A percentile compares a stretch with the other conserved stretches of the same genome.
phyloP scores from a whole-genome alignment of 805 yeast genomes.

The Yarrowia deformans region DNA sequence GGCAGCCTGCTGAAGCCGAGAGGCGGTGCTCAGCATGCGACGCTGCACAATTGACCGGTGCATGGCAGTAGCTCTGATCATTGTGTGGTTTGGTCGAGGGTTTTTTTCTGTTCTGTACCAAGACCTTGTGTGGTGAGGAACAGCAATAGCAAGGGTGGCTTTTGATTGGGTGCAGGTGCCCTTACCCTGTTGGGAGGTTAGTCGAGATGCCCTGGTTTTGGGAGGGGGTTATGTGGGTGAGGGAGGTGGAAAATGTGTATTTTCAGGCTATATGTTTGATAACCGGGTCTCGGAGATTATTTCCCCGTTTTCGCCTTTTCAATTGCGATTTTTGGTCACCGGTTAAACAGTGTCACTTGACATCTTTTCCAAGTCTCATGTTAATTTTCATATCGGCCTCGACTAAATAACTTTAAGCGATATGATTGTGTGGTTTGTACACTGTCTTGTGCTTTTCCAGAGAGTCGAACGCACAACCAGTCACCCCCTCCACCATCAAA shows the following conservation, averaged over 20 bases:
- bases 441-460: too few species aligned
- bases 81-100: constrained; percentile 16
- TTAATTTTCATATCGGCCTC: constrained; percentile 5
- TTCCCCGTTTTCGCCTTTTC: not conserved
- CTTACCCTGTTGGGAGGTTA: constrained; percentile 31
- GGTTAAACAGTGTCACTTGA: too few species aligned
- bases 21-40: constrained; percentile 28
- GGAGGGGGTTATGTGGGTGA: not conserved
- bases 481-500: constrained; percentile 10
- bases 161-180: constrained; percentile 31
- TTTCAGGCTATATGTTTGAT: not conserved
- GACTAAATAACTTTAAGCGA: not conserved
- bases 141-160: constrained; percentile 35
- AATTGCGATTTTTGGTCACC: not conserved
- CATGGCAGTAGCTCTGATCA: constrained; percentile 38
- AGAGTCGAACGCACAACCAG: constrained; percentile 3
- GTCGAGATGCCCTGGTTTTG: not conserved
- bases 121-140: constrained; percentile 27
- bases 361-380: not conserved
- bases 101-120: not conserved
- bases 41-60: constrained; percentile 38
- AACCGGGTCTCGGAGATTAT: not conserved
- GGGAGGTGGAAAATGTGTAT: not conserved
- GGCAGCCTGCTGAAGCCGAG: constrained; percentile 22
- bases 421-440: not conserved